Conservation (phyloP, 257 asterid species). For the Scutellaria galericulata region DNA sequence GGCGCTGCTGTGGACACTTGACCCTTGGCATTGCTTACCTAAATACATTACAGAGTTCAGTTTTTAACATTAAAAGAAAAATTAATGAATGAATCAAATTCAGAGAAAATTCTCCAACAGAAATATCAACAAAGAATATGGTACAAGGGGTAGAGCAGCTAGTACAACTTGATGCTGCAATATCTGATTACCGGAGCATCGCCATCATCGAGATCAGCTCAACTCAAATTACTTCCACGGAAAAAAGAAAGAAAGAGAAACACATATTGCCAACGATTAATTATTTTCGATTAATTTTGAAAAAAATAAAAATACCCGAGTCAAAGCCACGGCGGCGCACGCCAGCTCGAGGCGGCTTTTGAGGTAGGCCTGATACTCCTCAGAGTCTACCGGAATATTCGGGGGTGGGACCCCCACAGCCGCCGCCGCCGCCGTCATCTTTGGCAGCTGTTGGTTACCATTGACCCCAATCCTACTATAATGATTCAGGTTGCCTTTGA, state of each 20-base stretch:
- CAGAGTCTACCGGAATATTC: conserved; percentile 59
- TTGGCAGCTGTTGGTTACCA: conserved; percentile 22
- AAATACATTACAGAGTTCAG: conserved; percentile 11
- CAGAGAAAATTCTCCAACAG: not conserved
- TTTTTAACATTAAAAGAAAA: conserved; percentile 5
- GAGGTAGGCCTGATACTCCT: conserved; percentile 71
- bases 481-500: conserved; percentile 29
- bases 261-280: not conserved
- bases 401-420: conserved; percentile 41
- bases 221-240: conserved; percentile 20
- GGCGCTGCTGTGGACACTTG: conserved; percentile 44
- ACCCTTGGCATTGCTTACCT: conserved; percentile 57
- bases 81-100: not conserved
- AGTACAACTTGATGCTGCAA: conserved; percentile 27
- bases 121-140: conserved; percentile 23
- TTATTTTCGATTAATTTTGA: not conserved
- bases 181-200: conserved; percentile 13
- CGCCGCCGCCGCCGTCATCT: conserved; percentile 37
- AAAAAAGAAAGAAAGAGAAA: conserved; percentile 1
- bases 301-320: conserved; percentile 53
- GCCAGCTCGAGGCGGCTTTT: conserved; percentile 83
- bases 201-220: conserved; percentile 28
- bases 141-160: conserved; percentile 16
- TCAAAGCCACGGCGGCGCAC: conserved; percentile 91
- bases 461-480: conserved; percentile 2